Base-by-base conservation (phyloP, 2,329 filamentous ascomycete species). In the Aspergillus sp. region DNA sequence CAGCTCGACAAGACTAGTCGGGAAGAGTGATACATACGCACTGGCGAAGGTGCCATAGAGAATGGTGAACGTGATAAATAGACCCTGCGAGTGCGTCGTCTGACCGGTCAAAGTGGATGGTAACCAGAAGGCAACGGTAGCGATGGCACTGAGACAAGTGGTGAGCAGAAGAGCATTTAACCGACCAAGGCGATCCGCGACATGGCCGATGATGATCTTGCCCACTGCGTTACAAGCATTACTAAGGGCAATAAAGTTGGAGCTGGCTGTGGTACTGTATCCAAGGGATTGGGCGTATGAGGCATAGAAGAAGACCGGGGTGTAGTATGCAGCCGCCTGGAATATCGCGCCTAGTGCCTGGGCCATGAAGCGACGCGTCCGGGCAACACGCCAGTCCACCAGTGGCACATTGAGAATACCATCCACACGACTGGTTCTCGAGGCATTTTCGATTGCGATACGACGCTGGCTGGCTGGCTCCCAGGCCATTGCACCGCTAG, bases 181-280 rank as follows among this genome's bases (percentile, higher is more conserved):
- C 2, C 52, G 52, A 7, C 52, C 52, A 3, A 54, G 8, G 0
- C 38, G 36, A n/a, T 54, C 52, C 66, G 77, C 76, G 2, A 72
- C 61, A 44, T 72, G 70, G 1, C 78, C 77, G 57, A 79, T 74
- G 1, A 70, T 65, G 3, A 80, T 72, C 56, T 76, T 75, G 2
- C 75, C 75, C 4, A 75, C 60, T 2, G 75, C 75, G 59, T 77
- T 78, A 7, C 74, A 72, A 0, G 75, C 75, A 53, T 79, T 80
- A 25, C 73, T 77, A 3, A 78, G 65, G 4, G 76, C 70, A 38
- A 78, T 77, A 15, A 80, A 72, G 19, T 73, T 78, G 0, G 77
- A 75, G 0, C 73, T 76, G 10, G 71, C 71, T 1, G 67, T 65
- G 11, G 68, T 66, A 21, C 68, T 71, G 11, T 78, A 79, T 5